Evolutionary conservation across 352 stramenopile species (phyloP), one percentile per base, ranked within the genome.

Genomic region (Plasmopara viticola): DNA sequence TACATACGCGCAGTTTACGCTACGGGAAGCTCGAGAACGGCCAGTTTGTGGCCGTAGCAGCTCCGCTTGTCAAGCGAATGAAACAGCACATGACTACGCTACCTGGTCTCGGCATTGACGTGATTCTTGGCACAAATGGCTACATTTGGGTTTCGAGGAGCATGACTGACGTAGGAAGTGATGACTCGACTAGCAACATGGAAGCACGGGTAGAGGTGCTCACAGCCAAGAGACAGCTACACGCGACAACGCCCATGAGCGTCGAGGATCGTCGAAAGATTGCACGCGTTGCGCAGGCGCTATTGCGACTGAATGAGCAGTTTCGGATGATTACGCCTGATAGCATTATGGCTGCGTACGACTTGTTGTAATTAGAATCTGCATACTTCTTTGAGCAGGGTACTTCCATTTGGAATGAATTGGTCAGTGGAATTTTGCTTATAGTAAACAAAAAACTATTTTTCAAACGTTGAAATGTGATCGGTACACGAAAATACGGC

Each of bases 11-110:
- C 60, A 95, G 73, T 61, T 69, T 97, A 55, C 80, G 90, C 42
- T 99, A 98, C 65, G 95, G 94, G 8, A 98, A 98, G 66, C 83
- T 91, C 15, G 85, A 97, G 66, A 98, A 98, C 67, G 95, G 95
- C 44, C 83, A 93, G 62, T 86, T 98, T 44, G 78, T 96, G 31
- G 74, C 68, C 6, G 91, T 98, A 4, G 84, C 84, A 51, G 76
- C 92, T 3, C 74, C 75, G 33, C 75, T 98, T 48, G 86, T 98
- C 44, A 93, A 96, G 53, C 66, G 92, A 46, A 86, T 97, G 53
- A 96, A 96, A 64, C 91, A 98, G 69, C 95, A 98, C 78, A 96
- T 97, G 70, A 68, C 96, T 6, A 86, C 82, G 30, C 69, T 97
- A 44, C 64, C 77, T 17, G 60, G 41, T 13, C 73, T 87, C 55